A percentile compares a stretch with the other conserved stretches of the same genome.
Evolutionary conservation across 2,329 filamentous ascomycete genomes (phyloP).

Genomic region (Aspergillus ochraceoroseus): DNA sequence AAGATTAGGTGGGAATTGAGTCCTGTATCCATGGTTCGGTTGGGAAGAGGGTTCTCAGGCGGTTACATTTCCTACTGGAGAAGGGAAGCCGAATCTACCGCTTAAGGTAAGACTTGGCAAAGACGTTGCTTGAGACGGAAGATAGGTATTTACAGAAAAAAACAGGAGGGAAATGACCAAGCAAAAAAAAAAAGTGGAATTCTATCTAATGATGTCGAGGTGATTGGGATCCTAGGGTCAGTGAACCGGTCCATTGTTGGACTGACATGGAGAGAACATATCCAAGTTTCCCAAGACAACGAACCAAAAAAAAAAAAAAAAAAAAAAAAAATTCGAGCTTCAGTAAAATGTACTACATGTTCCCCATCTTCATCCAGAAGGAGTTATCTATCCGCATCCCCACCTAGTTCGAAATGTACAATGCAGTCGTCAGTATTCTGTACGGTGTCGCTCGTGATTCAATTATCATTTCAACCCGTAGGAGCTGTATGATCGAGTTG

Average conservation of each 20-base stretch:
- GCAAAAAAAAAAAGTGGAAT: not conserved
- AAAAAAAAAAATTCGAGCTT: no score
- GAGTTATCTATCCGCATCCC: conserved; percentile 3
- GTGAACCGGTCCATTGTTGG: not conserved
- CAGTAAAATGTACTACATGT: not conserved
- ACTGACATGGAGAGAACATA: not conserved
- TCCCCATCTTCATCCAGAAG: conserved; percentile 1
- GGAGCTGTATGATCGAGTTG: conserved; percentile 16
- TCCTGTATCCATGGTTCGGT: conserved; percentile 2
- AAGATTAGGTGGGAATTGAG: no score
- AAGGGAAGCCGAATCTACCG: no score
- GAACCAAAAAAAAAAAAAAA: conserved; percentile 1
- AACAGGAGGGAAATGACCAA: not conserved
- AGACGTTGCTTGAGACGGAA: not conserved
- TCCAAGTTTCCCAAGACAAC: not conserved
- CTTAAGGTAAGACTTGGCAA: no score
- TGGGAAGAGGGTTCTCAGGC: no score
- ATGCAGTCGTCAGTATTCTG: conserved; percentile 5
- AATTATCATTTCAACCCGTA: conserved; percentile 10
- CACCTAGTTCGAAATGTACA: conserved; percentile 16
- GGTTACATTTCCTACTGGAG: no score
- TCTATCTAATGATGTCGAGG: conserved; percentile 3
- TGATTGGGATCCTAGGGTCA: not conserved
- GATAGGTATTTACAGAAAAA: not conserved
- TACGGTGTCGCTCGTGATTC: conserved; percentile 11